Percentiles rank a stretch among this genome's conserved stretches.
phyloP scores from a whole-genome alignment of 176 grass and related monocot species.

The Alloteropsis semialata region DNA sequence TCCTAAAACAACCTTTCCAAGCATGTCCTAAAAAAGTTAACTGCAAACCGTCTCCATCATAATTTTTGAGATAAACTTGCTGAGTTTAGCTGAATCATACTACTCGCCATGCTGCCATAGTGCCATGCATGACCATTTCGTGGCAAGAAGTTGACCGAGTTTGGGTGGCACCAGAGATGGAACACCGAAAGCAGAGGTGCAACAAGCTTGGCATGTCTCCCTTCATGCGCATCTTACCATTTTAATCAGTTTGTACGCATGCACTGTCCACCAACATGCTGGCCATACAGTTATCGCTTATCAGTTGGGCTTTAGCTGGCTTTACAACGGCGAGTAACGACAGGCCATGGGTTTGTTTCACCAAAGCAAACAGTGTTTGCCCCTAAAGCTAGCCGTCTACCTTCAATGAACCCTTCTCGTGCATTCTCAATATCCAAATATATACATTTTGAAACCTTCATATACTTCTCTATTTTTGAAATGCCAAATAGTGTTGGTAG shows the following conservation, averaged over 20 bases:
- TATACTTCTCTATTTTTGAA: background rate
- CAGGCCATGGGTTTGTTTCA: background rate
- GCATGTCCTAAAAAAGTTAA: background rate
- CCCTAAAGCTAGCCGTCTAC: background rate
- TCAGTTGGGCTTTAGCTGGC: background rate
- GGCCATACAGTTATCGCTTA: background rate
- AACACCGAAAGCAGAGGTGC: background rate
- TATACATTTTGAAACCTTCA: too few species aligned
- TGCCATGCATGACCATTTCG: background rate
- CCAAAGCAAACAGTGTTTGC: background rate
- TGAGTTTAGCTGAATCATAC: background rate
- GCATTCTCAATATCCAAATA: background rate
- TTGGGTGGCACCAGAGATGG: conserved; percentile 21
- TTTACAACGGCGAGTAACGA: background rate
- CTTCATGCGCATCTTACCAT: background rate
- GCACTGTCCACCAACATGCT: background rate
- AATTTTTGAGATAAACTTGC: background rate
- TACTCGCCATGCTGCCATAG: background rate
- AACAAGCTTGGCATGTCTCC: background rate
- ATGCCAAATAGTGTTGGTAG: background rate
- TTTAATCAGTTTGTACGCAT: background rate
- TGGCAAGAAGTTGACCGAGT: background rate
- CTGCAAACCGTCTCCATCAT: background rate
- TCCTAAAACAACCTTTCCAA: background rate
- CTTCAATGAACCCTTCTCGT: background rate